Percentiles rank a stretch among this genome's conserved stretches.
phyloP scores from a whole-genome alignment of 345 rosid species.

The Heritiera fomes region DNA sequence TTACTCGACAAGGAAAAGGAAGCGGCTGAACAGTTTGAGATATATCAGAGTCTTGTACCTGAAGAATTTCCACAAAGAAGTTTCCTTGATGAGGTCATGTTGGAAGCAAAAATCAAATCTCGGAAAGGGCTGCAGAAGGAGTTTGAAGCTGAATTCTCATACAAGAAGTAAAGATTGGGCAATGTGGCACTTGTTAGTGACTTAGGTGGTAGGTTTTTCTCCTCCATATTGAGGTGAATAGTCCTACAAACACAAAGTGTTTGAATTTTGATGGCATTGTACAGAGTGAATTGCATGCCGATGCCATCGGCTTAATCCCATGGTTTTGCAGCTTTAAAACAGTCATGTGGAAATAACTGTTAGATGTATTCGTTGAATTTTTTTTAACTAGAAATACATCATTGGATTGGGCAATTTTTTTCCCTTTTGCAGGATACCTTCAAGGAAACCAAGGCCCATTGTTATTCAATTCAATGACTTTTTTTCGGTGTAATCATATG shows the following conservation, averaged over 20 bases:
- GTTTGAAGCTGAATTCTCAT: slow-evolving; percentile 48
- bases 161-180: slow-evolving; percentile 16
- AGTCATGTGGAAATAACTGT: not conserved
- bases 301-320: not conserved
- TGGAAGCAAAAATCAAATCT: slow-evolving; percentile 68
- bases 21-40: slow-evolving; percentile 81
- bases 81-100: slow-evolving; percentile 73
- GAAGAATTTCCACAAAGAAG: slow-evolving; percentile 85
- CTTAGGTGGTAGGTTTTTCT: not conserved
- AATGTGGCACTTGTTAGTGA: not conserved
- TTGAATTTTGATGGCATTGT: not conserved
- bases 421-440: too few species aligned
- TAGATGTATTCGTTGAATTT: not conserved
- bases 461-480: too few species aligned
- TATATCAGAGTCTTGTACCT: slow-evolving; percentile 71
- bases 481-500: too few species aligned
- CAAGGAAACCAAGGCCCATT: too few species aligned
- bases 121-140: slow-evolving; percentile 53
- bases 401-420: too few species aligned
- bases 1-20: slow-evolving; percentile 68
- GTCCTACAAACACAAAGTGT: not conserved
- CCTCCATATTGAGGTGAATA: not conserved
- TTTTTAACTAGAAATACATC: too few species aligned
- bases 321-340: not conserved
- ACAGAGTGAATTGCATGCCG: not conserved